Evolutionary conservation across 1,139 yeast species (phyloP), one percentile per base, ranked within the genome.

Genomic region (Meyerozyma smithsonii): DNA sequence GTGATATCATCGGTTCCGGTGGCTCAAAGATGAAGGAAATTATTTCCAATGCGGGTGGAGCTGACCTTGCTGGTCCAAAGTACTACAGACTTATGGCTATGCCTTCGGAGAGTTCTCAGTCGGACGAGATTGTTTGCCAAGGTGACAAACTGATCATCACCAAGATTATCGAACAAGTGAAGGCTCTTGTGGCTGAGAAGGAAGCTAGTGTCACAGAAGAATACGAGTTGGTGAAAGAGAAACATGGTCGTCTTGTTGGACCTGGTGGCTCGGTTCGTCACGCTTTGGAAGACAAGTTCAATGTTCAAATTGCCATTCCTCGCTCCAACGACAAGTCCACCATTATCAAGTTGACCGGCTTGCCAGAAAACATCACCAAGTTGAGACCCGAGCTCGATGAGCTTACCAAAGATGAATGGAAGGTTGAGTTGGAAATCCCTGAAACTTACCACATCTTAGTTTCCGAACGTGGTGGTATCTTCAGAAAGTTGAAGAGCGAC

Each of bases 101-200:
- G 49, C 97, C 98, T 39, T 74, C 79, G 42, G 82, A 80, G 48
- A 82, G 79, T 32, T 71, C 84, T 32, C 82, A 74, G n/a, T 72
- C 81, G 12, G 74, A 74, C 32, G 73, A 72, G 38, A 74, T 94
- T 50, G 74, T 75, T 38, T 77, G 85, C 33, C 73, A 77, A 52
- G 99, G 98, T 54, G 84, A 89, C 56, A 81, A 81, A 59, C 62
- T 64, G 37, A 74, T 88, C 46, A 97, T 92, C 37, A 77, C 77
- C 34, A 79, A 80, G 51, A 79, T 90, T 42, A 69, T 84, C 46
- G 72, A 70, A 42, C 81, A 77, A 56, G 74, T 94, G 51, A 70
- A 80, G 46, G 72, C 71, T 40, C 69, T 90, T 44, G 84, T 89
- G 28, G 74, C 68, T 15, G 80, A 77, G 28, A 78, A 79, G 47